Percentiles rank a stretch among this genome's conserved stretches.
Evolutionary conservation across 345 rosid species (phyloP).

Genomic region (Eutrema yunnanense): DNA sequence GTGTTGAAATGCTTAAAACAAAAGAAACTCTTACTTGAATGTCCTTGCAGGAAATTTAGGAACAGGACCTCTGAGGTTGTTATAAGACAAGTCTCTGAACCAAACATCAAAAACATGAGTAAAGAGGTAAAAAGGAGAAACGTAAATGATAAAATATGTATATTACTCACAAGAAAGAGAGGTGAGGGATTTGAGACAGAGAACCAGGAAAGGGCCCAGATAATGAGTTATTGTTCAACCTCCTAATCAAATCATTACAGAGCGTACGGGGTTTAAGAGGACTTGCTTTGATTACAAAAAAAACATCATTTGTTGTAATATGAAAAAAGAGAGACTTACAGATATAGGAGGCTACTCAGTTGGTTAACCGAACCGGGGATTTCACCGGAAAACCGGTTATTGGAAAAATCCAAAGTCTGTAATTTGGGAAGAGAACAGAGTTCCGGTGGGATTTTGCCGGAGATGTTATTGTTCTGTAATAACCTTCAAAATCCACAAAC

Average conservation of each 20-base stretch:
- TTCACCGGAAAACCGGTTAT: slow-evolving; percentile 60
- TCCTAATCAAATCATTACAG: slow-evolving; percentile 53
- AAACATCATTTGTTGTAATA: not conserved
- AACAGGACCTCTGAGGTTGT: slow-evolving; percentile 87
- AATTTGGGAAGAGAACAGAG: slow-evolving; percentile 60
- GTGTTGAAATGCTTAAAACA: not conserved
- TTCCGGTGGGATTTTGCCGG: slow-evolving; percentile 74
- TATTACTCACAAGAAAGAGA: slow-evolving; percentile 79
- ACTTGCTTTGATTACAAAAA: not conserved
- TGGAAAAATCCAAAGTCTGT: slow-evolving; percentile 83
- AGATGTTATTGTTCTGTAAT: slow-evolving; percentile 85
- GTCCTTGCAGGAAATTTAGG: slow-evolving; percentile 72
- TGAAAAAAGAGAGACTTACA: slow-evolving; percentile 45
- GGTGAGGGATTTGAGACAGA: slow-evolving; percentile 62
- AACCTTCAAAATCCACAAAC: slow-evolving; percentile 40
- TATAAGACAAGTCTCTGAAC: slow-evolving; percentile 87
- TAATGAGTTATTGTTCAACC: slow-evolving; percentile 90
- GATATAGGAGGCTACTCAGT: slow-evolving; percentile 51
- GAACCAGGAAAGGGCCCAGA: slow-evolving; percentile 75
- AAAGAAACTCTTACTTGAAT: slow-evolving; percentile 52
- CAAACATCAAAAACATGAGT: slow-evolving; percentile 14
- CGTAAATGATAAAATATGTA: slow-evolving; percentile 1
- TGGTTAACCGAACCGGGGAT: slow-evolving; percentile 56
- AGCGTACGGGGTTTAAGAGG: slow-evolving; percentile 17
- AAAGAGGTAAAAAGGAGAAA: not conserved